These are phyloP conservation scores for Albizia julibrissin DNA, from an alignment of 306 rosid species.

Conservation along the genomic window DNA sequence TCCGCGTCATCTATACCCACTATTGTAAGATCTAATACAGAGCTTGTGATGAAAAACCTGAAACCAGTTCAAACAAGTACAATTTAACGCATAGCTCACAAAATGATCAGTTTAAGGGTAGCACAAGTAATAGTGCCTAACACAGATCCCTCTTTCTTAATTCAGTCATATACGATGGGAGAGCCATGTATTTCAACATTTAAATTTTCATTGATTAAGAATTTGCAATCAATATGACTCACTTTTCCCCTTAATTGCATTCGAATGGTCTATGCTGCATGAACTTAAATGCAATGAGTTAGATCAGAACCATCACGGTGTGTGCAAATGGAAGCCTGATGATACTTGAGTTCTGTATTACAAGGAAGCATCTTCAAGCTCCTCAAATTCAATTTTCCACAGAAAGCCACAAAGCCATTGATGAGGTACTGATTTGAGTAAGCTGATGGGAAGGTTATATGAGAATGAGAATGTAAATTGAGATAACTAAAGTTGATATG, in stretches of 20 bases:
- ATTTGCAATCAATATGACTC: not conserved
- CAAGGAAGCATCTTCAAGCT: not conserved
- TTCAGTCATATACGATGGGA: not conserved
- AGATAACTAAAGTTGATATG: too few relatives aligned
- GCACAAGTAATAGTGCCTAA: not conserved
- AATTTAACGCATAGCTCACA: conserved; percentile 1
- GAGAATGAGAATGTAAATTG: too few relatives aligned
- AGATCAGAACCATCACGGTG: not conserved
- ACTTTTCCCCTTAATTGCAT: not conserved
- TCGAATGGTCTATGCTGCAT: not conserved
- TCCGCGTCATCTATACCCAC: conserved; percentile 86
- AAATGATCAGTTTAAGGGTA: conserved; percentile 5
- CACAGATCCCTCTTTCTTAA: not conserved
- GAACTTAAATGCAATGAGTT: not conserved
- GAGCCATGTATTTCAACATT: not conserved
- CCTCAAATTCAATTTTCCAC: not conserved
- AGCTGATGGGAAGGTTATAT: too few relatives aligned
- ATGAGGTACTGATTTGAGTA: too few relatives aligned
- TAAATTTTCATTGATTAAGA: not conserved
- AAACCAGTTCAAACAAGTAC: conserved; percentile 39
- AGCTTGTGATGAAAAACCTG: conserved; percentile 96
- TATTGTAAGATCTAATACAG: conserved; percentile 94
- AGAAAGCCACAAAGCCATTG: not conserved
- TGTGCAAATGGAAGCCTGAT: not conserved
- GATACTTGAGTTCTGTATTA: not conserved